Base-by-base conservation (phyloP, 257 asterid genomes). In the Penstemon davidsonii region DNA sequence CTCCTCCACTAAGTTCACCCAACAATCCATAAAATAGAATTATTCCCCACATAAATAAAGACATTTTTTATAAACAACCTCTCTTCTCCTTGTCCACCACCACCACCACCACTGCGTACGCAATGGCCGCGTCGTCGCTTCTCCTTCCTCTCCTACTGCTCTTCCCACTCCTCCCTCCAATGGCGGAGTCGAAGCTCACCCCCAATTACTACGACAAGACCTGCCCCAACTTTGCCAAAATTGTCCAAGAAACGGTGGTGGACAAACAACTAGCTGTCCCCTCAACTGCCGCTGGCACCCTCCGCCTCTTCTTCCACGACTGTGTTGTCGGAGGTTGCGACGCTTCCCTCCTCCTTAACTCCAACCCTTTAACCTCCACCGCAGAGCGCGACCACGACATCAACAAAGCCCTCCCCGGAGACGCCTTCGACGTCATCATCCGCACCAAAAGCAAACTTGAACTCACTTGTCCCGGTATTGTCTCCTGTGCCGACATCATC, bases 251-350 rank as follows among this genome's bases (percentile, higher is more conserved):
- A 51, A 73, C 78, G n/a, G 70, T 79, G 57, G 75, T 75, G 9
- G 89, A 85, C 54, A 92, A 92, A 73, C 98, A 92, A 72, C 75
- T 86, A 4, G 39, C 88, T 5, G 49, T 77, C 51, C 98, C 97
- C 58, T 79, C 93, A 55, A 85, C 97, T 1, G 96, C 96, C 7
- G 97, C 97, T 6, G 98, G 89, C 45, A 70, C 86, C 73, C 89
- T 92, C 75, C 96, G 97, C 71, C 69, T 90, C 56, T 92, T 92
- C 81, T 92, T 92, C 88, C 98, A 92, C 65, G 96, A 92, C 66
- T 92, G 98, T 79, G 59, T 90, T 36, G 93, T 86, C 11, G 96
- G 85, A 7, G 98, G 98, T 44, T 88, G 97, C 70, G 98, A 92
- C 73, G 93, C 91, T 46, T 90, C 98, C 64, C 69, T 92, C 59